A percentile compares a stretch with the other conserved stretches of the same genome.
Evolutionary conservation across 768 basidiomycete genomes (phyloP).

Genomic region (Megacollybia marginata): DNA sequence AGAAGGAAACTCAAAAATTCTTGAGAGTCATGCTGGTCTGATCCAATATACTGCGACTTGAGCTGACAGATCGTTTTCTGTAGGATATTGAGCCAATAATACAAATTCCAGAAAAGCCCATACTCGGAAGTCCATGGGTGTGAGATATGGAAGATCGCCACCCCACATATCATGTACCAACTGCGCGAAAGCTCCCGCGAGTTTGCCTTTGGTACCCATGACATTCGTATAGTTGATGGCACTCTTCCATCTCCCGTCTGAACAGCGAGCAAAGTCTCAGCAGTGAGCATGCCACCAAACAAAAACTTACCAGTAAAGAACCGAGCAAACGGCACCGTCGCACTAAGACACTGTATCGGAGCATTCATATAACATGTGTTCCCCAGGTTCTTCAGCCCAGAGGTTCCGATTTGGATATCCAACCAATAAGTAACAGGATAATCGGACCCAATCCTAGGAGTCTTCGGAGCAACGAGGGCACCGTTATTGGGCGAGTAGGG

Average conservation of each 20-base stretch:
- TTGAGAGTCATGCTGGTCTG: constrained; percentile 95
- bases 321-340: constrained; percentile 86
- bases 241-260: constrained; percentile 74
- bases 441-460: constrained; percentile 64
- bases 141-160: constrained; percentile 74
- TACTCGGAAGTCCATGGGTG: constrained; percentile 81
- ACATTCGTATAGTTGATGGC: constrained; percentile 83
- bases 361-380: constrained; percentile 99
- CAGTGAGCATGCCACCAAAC: constrained; percentile 2
- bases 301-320: constrained; percentile 72
- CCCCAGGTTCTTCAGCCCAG: constrained; percentile 88
- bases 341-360: constrained; percentile 92
- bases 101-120: constrained; percentile 13
- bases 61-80: constrained; percentile 42
- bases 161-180: constrained; percentile 86
- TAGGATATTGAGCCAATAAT: not conserved
- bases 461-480: constrained; percentile 34
- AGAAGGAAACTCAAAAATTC: constrained; percentile 93
- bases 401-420: constrained; percentile 69
- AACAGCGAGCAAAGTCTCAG: constrained; percentile 4
- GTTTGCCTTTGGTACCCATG: constrained; percentile 78
- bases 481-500: constrained; percentile 25
- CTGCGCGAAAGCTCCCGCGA: constrained; percentile 77
- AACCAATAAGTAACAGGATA: constrained; percentile 84
- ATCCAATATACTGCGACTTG: constrained; percentile 69